Base-by-base conservation (phyloP, 306 rosid genomes). In the Fragaria ananassa region DNA sequence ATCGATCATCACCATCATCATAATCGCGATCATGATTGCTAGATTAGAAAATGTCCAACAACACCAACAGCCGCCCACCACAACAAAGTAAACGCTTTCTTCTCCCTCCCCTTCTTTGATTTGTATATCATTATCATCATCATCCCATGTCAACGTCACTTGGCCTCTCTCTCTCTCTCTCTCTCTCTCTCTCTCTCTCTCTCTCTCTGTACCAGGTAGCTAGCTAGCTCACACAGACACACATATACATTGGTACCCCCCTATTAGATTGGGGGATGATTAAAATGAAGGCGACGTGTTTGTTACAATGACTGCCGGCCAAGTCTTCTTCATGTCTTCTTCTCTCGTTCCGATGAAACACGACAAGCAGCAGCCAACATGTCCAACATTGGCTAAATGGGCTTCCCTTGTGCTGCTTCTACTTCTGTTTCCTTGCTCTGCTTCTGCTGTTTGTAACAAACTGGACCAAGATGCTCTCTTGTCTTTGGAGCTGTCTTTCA, bases 401-500 rank as follows among this genome's bases (percentile, higher is more conserved):
- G 68, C 4, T 21, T 56, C 13, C 50, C 18, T 57, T 5, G 6
- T 63, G 37, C 13, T 65, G 23, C 7, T 65, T 18, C 46, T 64
- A 4, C 35, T 10, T 39, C 21, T 44, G 27, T 44, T 47, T 29
- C 60, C 10, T 69, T 8, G 3, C 6, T 54, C 57, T 73, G 29
- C 34, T 19, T 61, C 71, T 51, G 70, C 62, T 79, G 72, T 76
- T 64, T 93, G 98, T 71, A 34, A 62, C 83, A 80, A 75, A 70
- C 37, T 69, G 35, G 97, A 93, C 37, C 79, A 56, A 12, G 86
- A 78, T 37, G 80, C 90, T 4, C 96, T 93, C 39, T 81, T 82
- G 83, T 71, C 78, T 12, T 93, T 85, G 68, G 57, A n/a, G 5
- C 88, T 81, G 64, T 63, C 42, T 39, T 27, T 64, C 10, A 82